Evolutionary conservation across 1,284 basidiomycete species (phyloP), one percentile per base, ranked within the genome.

Genomic region (Neonothopanus nambi): DNA sequence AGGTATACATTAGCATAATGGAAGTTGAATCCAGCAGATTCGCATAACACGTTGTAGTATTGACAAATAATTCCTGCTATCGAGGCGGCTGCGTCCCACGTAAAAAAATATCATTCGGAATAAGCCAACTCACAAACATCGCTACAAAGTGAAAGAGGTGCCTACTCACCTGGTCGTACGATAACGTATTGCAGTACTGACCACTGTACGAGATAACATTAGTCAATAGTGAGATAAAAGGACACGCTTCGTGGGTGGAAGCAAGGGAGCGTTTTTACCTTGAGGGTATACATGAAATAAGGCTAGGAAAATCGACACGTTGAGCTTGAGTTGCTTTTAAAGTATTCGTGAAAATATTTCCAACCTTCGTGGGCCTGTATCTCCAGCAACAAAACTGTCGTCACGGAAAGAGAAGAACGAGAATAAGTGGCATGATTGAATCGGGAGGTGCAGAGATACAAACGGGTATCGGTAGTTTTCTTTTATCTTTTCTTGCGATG

Each of bases 241-340:
- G n/a, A n/a, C n/a, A n/a, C n/a, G n/a, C n/a, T n/a, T n/a, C n/a
- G n/a, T n/a, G n/a, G n/a, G n/a, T n/a, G n/a, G n/a, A n/a, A n/a
- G n/a, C n/a, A n/a, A n/a, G n/a, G n/a, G n/a, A n/a, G n/a, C n/a
- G n/a, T n/a, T n/a, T n/a, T 37, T 61, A 89, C 87, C 73, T 91
- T 93, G 63, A 94, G 69, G 0, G 91, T 87, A 66, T 93, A 88
- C 85, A 94, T 88, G 67, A 95, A 95, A 70, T 95, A 93, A 0
- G 87, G 77, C 83, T 30, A 47, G 40, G 48, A 42, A 52, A 13
- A 50, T 52, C 18, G 51, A 39, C n/a, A n/a, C 3, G 23, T 30
- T 46, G 15, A 46, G 28, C 15, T 18, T 28, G 8, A n/a, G 13
- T 42, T 24, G 9, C 13, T 20, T 9, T n/a, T 4, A 21, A 21